Base-by-base conservation (phyloP, 306 rosid genomes). In the Acacia confusa region DNA sequence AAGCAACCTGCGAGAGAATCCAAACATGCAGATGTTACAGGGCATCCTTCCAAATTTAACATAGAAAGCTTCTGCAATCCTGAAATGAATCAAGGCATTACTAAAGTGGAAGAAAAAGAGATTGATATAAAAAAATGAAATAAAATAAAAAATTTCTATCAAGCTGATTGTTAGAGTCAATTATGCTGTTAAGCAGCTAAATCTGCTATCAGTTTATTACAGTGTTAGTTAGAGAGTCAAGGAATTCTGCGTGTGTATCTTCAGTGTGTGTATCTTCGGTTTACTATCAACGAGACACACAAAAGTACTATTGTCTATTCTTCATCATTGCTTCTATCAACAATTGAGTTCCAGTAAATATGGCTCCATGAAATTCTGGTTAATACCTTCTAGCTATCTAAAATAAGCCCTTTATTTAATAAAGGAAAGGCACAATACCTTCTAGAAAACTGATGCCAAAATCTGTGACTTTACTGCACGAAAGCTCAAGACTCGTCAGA, bases 41-140 rank as follows among this genome's bases (percentile, higher is more conserved):
- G 92, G 86, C 99, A 93, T 75, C 99, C 98, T 86, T 95, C 99
- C 88, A 95, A 86, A 85, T 95, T 95, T 86, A 95, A 81, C 74
- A 95, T 75, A 81, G 89, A 79, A 65, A 93, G 96, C 75, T 89
- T 89, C 80, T 70, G 90, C 72, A 95, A 89, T 74, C 98, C 99
- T 95, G 89, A 73, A 86, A 88, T 57, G 81, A 74, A 75, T 24
- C 61, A 74, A 79, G 20, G 48, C 72, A 78, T 60, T 15, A 63
- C 70, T 74, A 80, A 82, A 50, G 78, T 48, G 13, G 19, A 75
- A n/a, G 64, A 57, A 22, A 22, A n/a, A 30, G 64, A 24, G 64
- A 22, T 10, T 24, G 15, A 22, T 9, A 57, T 9, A 14, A 20
- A 22, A 57, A 55, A 55, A 53, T 53, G 20, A 48, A 48, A 52